Base-by-base conservation (phyloP, 2,329 filamentous ascomycete species). In the Neonectria magnoliae region DNA sequence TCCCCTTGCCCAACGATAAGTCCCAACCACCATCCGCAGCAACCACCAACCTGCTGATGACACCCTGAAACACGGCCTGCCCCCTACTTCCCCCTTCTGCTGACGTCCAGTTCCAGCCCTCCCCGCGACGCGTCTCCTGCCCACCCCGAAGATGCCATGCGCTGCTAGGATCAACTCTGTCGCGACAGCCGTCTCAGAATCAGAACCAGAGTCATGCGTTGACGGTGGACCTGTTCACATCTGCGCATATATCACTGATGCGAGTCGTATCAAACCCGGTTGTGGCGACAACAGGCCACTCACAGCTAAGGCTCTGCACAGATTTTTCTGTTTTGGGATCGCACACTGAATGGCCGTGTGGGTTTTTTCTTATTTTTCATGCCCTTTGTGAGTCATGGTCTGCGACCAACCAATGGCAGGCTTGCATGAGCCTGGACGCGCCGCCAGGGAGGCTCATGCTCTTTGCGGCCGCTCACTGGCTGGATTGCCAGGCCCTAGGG, bases 391-490 rank as follows among this genome's bases (percentile, higher is more conserved):
- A 74, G 72, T 74, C 72, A 74, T 74, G 71, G 62, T 57, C 55
- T 66, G 65, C 66, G 62, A 51, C 72, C 72, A 74, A 74, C 65
- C 72, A 74, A 50, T 53, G 51, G 54, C 60, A 33, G 57, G 57
- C 64, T 66, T 48, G 63, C 68, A 69, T 64, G 65, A 67, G 61
- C 55, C 68, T 68, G 59, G 54, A 71, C 55, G 59, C 64, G 71
- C 68, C 62, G 56, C 62, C 66, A 71, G 65, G 66, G 69, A 74
- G 71, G 68, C 72, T 74, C 66, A 75, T 42, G 8, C 68, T 70
- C 72, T 69, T 75, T 77, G 71, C 75, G 73, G 70, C 69, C 68
- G 69, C 66, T 77, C 68, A 77, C 67, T 78, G 77, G 76, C 8
- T 16, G 14, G 14, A 38, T 38, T 38, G 36, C 72, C 72, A 66